Evolutionary conservation across 2,329 filamentous ascomycete species (phyloP).

Genomic region (Diaporthe nobilis): DNA sequence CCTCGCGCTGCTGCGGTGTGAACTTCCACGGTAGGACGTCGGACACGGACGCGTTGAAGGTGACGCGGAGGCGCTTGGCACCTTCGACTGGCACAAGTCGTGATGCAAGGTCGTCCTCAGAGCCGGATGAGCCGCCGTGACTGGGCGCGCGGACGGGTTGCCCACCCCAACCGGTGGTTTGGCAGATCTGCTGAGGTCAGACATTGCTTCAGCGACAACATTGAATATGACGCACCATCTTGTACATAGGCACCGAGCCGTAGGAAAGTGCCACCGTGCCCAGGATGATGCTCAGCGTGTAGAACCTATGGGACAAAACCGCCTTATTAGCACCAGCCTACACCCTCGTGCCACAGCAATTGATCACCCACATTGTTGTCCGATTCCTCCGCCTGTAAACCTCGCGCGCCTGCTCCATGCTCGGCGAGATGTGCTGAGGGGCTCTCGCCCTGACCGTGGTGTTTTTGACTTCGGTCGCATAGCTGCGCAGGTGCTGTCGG

Average conservation of each 20-base stretch:
- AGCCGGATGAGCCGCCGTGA: slow-evolving; percentile 67
- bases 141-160: slow-evolving; percentile 88
- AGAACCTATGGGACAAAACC: slow-evolving; percentile 67
- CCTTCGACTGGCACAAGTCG: slow-evolving; percentile 85
- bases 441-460: slow-evolving; percentile 47
- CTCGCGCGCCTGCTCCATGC: slow-evolving; percentile 75
- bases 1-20: slow-evolving; percentile 94
- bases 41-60: slow-evolving; percentile 95
- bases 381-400: slow-evolving; percentile 78
- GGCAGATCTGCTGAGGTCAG: slow-evolving; percentile 74
- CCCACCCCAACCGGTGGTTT: slow-evolving; percentile 91
- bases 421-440: slow-evolving; percentile 53
- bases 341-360: slow-evolving; percentile 49
- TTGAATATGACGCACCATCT: slow-evolving; percentile 73
- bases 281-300: slow-evolving; percentile 82
- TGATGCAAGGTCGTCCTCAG: slow-evolving; percentile 75
- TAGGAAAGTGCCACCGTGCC: slow-evolving; percentile 86
- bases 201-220: slow-evolving; percentile 1
- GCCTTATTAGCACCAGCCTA: slow-evolving; percentile 43
- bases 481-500: slow-evolving; percentile 38
- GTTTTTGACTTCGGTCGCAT: slow-evolving; percentile 48
- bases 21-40: slow-evolving; percentile 99
- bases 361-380: slow-evolving; percentile 69
- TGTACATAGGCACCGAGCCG: slow-evolving; percentile 88
- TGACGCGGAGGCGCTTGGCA: slow-evolving; percentile 90